phyloP scores from a whole-genome alignment of 2,329 filamentous ascomycete genomes.

The Fusarium irregulare region DNA sequence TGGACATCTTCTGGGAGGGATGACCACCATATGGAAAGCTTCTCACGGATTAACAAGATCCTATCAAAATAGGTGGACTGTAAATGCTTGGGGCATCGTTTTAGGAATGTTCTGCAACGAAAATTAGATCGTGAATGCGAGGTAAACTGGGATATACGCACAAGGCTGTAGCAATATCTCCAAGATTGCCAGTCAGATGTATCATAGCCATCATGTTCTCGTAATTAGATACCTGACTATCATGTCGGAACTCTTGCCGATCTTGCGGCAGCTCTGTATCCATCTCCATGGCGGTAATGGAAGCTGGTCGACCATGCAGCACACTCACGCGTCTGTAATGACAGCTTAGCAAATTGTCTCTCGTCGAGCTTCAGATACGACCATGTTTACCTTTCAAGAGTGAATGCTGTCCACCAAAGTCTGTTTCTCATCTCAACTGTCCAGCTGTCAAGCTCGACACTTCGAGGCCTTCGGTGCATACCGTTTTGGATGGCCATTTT shows the following conservation, averaged over 20 bases:
- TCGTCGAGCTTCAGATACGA: not conserved
- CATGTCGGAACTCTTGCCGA: not conserved
- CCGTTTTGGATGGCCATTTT: not conserved
- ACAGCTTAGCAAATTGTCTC: not conserved
- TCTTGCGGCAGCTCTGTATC: not conserved
- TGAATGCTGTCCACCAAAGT: not conserved
- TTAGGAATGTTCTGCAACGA: not conserved
- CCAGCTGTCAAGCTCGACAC: not conserved
- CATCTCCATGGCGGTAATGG: slow-evolving; percentile 1
- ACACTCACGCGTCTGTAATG: not conserved
- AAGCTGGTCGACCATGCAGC: not conserved
- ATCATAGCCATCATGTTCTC: not conserved
- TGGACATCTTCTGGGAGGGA: not conserved
- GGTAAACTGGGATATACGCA: not conserved
- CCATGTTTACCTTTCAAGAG: not conserved
- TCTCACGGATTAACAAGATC: not conserved
- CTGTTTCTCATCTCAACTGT: not conserved
- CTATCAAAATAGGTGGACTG: not conserved
- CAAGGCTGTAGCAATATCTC: not conserved
- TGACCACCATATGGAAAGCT: not conserved
- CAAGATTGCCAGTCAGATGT: not conserved
- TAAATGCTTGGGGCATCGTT: not conserved
- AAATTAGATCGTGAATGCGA: not conserved
- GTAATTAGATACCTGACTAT: not conserved
- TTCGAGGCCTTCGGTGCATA: not conserved